Evolutionary conservation across 139 green algal species (phyloP).

Genomic region (Pedinophyceae sp.): DNA sequence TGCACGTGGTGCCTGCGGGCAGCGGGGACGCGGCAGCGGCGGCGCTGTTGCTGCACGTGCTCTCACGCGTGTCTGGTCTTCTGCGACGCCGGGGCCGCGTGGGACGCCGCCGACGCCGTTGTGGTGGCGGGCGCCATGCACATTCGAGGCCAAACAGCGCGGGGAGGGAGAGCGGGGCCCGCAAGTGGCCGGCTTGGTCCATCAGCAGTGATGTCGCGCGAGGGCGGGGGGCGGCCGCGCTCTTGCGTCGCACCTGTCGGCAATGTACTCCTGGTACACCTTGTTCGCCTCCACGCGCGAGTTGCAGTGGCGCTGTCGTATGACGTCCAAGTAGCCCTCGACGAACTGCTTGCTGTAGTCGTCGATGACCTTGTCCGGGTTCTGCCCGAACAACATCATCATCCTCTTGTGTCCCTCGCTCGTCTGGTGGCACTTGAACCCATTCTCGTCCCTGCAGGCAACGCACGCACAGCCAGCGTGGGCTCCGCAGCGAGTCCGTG

Average conservation of each 20-base stretch:
- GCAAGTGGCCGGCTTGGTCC: no score
- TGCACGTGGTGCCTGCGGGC: conserved; percentile 75
- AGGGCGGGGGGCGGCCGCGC: no score
- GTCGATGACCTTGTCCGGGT: conserved; percentile 50
- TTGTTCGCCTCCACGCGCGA: conserved; percentile 58
- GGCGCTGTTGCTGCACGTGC: no score
- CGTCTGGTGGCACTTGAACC: conserved; percentile 90
- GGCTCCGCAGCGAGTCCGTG: no score
- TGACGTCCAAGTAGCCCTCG: conserved; percentile 71
- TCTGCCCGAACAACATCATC: conserved; percentile 80
- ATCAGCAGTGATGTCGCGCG: no score
- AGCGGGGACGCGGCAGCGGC: no score
- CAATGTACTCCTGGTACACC: conserved; percentile 93
- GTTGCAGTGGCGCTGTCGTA: conserved; percentile 52
- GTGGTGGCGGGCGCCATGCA: not conserved
- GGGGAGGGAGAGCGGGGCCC: no score
- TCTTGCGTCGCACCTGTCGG: conserved; percentile 36
- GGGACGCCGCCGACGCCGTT: no score
- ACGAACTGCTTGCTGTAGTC: conserved; percentile 84
- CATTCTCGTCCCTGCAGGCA: conserved; percentile 97
- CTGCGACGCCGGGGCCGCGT: no score
- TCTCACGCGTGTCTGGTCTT: no score
- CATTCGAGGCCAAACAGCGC: not conserved
- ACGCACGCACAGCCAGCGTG: no score
- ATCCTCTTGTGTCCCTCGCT: conserved; percentile 61